A percentile compares a stretch with the other conserved stretches of the same genome.
Evolutionary conservation across 1,139 yeast genomes (phyloP).

Genomic region (Yamadazyma sp.): DNA sequence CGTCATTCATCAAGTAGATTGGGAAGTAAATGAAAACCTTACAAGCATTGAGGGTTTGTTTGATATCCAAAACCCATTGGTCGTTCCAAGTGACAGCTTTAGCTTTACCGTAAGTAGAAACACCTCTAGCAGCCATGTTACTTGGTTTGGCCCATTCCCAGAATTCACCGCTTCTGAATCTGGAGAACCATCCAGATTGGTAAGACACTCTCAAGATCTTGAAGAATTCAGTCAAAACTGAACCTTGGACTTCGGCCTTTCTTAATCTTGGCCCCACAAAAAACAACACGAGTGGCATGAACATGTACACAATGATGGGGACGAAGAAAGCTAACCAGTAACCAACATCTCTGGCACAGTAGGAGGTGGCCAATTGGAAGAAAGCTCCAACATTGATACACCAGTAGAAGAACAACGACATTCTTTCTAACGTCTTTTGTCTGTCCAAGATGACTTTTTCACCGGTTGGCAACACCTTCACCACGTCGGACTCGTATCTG

Average conservation of each 20-base stretch:
- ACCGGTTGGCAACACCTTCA: slow-evolving; percentile 59
- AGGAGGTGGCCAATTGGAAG: slow-evolving; percentile 75
- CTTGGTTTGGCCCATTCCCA: slow-evolving; percentile 61
- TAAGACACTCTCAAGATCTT: slow-evolving; percentile 43
- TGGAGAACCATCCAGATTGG: slow-evolving; percentile 37
- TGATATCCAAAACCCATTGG: slow-evolving; percentile 63
- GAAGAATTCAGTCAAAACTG: slow-evolving; percentile 44
- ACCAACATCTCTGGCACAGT: slow-evolving; percentile 66
- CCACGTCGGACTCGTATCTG: slow-evolving; percentile 55
- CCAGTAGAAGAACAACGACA: slow-evolving; percentile 77
- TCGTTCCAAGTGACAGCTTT: slow-evolving; percentile 46
- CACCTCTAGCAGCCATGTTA: slow-evolving; percentile 46
- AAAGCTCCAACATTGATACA: slow-evolving; percentile 81
- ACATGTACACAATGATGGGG: slow-evolving; percentile 52
- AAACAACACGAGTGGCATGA: slow-evolving; percentile 47
- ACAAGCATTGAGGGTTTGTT: slow-evolving; percentile 59
- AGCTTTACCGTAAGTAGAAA: slow-evolving; percentile 17
- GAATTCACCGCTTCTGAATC: slow-evolving; percentile 37
- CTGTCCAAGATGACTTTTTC: slow-evolving; percentile 72
- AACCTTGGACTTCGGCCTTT: slow-evolving; percentile 44
- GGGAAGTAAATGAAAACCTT: slow-evolving; percentile 63
- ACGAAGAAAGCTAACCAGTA: slow-evolving; percentile 75
- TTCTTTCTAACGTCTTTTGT: slow-evolving; percentile 67
- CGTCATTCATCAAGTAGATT: slow-evolving; percentile 62
- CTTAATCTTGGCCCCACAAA: slow-evolving; percentile 38